Percentiles rank a stretch among this genome's conserved stretches.
Conservation (phyloP, 139 green algal genomes). For the Volvox africanus region DNA sequence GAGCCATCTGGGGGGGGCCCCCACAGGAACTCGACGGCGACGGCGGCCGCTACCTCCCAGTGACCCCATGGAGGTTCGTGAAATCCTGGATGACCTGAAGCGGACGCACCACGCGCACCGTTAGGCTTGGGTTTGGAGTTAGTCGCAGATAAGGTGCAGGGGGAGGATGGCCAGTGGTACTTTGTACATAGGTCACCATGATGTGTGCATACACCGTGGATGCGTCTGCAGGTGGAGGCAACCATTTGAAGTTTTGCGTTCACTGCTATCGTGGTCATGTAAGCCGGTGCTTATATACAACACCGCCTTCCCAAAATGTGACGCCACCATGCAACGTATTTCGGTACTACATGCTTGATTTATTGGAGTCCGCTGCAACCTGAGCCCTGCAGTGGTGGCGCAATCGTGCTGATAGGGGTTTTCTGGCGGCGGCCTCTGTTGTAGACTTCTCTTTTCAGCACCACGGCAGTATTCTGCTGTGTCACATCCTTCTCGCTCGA, state of each 20-base stretch:
- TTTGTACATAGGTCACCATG: too few relatives aligned
- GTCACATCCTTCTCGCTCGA: background rate
- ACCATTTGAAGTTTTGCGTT: background rate
- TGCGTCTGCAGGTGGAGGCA: background rate
- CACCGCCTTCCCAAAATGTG: too few relatives aligned
- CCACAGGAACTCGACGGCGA: background rate
- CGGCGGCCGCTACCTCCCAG: background rate
- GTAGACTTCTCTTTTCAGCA: too few relatives aligned
- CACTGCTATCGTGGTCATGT: background rate
- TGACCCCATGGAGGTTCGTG: background rate
- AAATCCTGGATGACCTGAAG: background rate
- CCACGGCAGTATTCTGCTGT: background rate
- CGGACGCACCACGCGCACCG: slow-evolving; percentile 38
- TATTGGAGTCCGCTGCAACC: too few relatives aligned
- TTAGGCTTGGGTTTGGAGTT: background rate
- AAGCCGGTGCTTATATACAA: too few relatives aligned
- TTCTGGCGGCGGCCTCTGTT: too few relatives aligned
- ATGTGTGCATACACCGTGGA: background rate
- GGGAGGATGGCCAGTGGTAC: too few relatives aligned
- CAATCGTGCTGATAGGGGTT: too few relatives aligned
- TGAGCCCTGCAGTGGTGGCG: too few relatives aligned
- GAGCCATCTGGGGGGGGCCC: background rate
- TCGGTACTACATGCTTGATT: too few relatives aligned
- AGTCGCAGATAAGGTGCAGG: too few relatives aligned
- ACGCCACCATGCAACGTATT: too few relatives aligned